Evolutionary conservation across 2,329 filamentous ascomycete genomes (phyloP).

Genomic region (Botryotinia narcissicola): DNA sequence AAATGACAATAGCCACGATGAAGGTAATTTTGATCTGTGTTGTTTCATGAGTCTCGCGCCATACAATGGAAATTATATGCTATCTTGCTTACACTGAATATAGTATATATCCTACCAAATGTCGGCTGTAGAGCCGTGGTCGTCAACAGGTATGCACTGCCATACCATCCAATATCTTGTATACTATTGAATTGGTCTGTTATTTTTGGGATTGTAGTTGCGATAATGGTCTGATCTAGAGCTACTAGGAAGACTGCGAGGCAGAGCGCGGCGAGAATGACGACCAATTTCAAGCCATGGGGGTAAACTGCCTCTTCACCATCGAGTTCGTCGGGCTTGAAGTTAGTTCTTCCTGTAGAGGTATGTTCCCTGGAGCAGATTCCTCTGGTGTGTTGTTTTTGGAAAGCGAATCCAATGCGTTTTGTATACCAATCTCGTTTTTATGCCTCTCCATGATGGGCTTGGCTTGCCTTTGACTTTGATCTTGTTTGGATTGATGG

Average conservation of each 20-base stretch:
- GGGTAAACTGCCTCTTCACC: slow-evolving; percentile 19
- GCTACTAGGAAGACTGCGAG: slow-evolving; percentile 36
- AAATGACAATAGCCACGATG: slow-evolving; percentile 35
- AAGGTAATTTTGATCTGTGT: slow-evolving; percentile 37
- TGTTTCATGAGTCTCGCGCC: not conserved
- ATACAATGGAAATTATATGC: not conserved
- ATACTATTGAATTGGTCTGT: slow-evolving; percentile 43
- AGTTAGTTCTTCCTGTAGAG: slow-evolving; percentile 2
- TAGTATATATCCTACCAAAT: slow-evolving; percentile 39
- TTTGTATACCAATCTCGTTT: not conserved
- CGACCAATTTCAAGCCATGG: slow-evolving; percentile 30
- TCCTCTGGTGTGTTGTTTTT: not conserved
- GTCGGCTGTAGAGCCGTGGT: slow-evolving; percentile 38
- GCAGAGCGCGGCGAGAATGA: slow-evolving; percentile 35
- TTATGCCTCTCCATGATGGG: not conserved
- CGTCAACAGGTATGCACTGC: slow-evolving; percentile 42
- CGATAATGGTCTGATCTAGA: slow-evolving; percentile 40
- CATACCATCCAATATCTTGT: slow-evolving; percentile 48
- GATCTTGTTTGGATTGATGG: not conserved
- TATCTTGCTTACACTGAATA: slow-evolving; percentile 26
- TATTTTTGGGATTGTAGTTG: slow-evolving; percentile 43
- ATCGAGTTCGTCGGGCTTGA: not conserved
- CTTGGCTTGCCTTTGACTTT: not conserved
- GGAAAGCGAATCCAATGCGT: not conserved
- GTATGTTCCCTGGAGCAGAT: not conserved